These are phyloP conservation scores for Lycium ferocissimum DNA, from an alignment of 257 asterid genomes.

Conservation along the genomic window DNA sequence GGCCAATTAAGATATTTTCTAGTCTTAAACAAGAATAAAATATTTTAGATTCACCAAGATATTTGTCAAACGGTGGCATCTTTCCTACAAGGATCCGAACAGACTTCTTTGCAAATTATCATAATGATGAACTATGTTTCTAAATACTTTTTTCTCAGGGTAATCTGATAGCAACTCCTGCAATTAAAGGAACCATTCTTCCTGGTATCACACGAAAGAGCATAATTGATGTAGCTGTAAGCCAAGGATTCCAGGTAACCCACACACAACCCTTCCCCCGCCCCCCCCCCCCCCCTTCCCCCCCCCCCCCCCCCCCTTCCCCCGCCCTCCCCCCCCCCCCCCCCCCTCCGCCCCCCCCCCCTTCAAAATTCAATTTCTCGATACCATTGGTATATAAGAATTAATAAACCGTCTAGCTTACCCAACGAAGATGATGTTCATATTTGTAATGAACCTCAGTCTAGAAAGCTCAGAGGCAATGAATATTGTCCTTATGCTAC, in stretches of 20 bases:
- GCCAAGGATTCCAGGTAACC: slow-evolving; percentile 55
- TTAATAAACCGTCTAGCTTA: neutral
- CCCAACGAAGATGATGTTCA: neutral
- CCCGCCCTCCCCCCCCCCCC: too few species aligned
- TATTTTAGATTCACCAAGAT: too few species aligned
- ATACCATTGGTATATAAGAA: too few species aligned
- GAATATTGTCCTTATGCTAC: slow-evolving; percentile 4
- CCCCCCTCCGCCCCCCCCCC: too few species aligned
- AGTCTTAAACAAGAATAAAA: too few species aligned
- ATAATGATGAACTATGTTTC: neutral
- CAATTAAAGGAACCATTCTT: slow-evolving; percentile 56
- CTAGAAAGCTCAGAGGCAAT: neutral
- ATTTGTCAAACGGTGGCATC: too few species aligned
- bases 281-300: too few species aligned
- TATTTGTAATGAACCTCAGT: neutral
- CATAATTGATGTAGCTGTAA: slow-evolving; percentile 54
- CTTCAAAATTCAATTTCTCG: neutral
- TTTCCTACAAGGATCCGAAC: too few species aligned
- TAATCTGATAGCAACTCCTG: slow-evolving; percentile 54
- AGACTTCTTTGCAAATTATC: too few species aligned
- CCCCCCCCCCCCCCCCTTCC: too few species aligned
- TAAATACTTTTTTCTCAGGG: slow-evolving; percentile 39
- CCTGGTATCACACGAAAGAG: slow-evolving; percentile 62
- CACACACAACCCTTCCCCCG: too few species aligned
- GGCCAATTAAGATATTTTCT: too few species aligned